These are phyloP conservation scores for Mycena belliarum DNA, from an alignment of 768 basidiomycete genomes.

Conservation along the genomic window DNA sequence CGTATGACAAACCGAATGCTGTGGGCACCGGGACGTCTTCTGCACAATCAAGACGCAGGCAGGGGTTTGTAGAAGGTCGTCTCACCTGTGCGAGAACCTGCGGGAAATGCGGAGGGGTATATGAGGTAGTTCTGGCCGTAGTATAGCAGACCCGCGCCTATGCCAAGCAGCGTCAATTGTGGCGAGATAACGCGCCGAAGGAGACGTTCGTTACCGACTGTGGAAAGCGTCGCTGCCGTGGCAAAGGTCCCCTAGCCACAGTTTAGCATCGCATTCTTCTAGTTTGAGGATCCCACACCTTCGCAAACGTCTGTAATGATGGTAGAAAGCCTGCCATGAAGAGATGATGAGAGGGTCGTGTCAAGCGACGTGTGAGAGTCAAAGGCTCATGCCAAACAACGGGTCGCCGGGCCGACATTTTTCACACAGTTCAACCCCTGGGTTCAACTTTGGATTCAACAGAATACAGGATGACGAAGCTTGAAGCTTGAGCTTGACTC, in stretches of 20 bases:
- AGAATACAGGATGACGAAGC: no score
- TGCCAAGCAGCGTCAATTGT: conserved; percentile 5
- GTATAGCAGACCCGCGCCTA: conserved; percentile 76
- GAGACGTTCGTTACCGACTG: conserved; percentile 45
- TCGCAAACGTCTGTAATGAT: conserved; percentile 48
- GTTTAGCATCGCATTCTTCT: conserved; percentile 7
- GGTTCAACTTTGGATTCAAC: no score
- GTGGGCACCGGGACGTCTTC: conserved; percentile 72
- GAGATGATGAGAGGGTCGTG: neutral
- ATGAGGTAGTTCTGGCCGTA: conserved; percentile 89
- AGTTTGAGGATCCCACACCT: conserved; percentile 30
- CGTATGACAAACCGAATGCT: conserved; percentile 71
- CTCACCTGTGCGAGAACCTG: conserved; percentile 76
- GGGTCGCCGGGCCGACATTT: no score
- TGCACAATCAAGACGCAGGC: conserved; percentile 14
- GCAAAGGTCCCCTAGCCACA: conserved; percentile 49
- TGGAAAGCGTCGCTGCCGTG: conserved; percentile 58
- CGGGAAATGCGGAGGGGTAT: conserved; percentile 81
- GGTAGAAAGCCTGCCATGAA: conserved; percentile 34
- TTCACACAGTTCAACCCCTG: no score
- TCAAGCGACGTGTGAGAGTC: neutral
- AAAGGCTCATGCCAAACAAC: neutral
- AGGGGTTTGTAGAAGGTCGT: neutral
- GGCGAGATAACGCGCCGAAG: neutral
- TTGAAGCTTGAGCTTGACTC: no score